Base-by-base conservation (phyloP, 2,329 filamentous ascomycete species). In the Hansfordia pulvinata region DNA sequence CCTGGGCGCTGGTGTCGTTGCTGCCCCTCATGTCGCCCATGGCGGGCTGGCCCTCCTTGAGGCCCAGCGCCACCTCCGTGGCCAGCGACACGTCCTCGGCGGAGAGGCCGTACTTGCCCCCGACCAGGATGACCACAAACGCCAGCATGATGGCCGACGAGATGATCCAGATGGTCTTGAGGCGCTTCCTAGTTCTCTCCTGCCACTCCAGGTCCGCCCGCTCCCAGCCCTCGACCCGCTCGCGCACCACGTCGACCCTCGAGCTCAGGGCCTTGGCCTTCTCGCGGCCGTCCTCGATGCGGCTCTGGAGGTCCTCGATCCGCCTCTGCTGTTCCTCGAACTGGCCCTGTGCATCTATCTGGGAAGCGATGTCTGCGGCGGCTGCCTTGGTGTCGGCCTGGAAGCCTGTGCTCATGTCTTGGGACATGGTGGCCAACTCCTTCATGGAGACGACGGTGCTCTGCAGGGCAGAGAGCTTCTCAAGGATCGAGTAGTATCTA, bases 401-500 rank as follows among this genome's bases (percentile, higher is more conserved):
- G 41, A 86, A 85, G 24, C 56, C 59, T 10, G 54, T 52, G 32
- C 69, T 65, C 7, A 77, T 58, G 27, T 68, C 59, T 28, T 60
- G 62, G 5, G 75, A 74, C 39, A 69, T 58, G 17, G 56, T 56
- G 1, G 76, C 71, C n/a, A 88, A 60, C 37, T 78, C 71, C 41
- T 73, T 74, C 16, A 88, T 56, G 3, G 64, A 65, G 5, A 58
- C 48, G 20, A 85, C 66, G 1, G 73, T 82, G 37, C 59, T 64
- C 28, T 76, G 74, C 19, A 86, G 56, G 1, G 62, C 49, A 26
- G 64, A 64, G 25, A 79, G 62, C 42, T 77, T 81, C 44, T 82
- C 74, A 17, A 84, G 58, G 8, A 85, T 66, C 1, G 70, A 68
- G 36, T 80, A 79, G 52, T 85, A 86, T 3, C 76, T 76, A 31